phyloP scores from a whole-genome alignment of 176 grass and related monocot genomes.

The Phoenix dactylifera region DNA sequence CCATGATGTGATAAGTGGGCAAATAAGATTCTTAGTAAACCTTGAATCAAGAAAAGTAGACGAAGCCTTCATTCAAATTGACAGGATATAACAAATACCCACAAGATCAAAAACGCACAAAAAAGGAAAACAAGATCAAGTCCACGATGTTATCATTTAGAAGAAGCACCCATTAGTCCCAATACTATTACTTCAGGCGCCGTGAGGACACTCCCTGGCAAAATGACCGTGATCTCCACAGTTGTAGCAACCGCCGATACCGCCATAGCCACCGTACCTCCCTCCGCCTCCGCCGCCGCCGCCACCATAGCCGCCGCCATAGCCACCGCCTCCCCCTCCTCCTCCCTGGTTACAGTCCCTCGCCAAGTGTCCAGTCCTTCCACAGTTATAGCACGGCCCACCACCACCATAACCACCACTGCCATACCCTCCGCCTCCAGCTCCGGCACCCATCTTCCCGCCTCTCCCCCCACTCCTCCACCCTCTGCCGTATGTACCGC shows the following conservation, averaged over 20 bases:
- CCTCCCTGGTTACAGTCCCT: slow-evolving; percentile 24
- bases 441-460: no score
- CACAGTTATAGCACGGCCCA: slow-evolving; percentile 24
- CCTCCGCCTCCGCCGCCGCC: no score
- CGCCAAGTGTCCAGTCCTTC: slow-evolving; percentile 17
- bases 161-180: no score
- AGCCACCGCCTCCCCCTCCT: slow-evolving; percentile 1
- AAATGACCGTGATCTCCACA: slow-evolving; percentile 30
- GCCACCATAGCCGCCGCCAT: background rate
- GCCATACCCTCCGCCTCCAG: background rate
- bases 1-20: no score
- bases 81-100: no score
- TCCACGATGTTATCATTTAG: no score
- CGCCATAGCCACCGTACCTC: background rate
- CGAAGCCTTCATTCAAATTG: no score
- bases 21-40: no score
- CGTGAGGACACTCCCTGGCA: slow-evolving; percentile 25
- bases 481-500: background rate
- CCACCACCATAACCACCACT: background rate
- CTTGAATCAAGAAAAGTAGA: no score
- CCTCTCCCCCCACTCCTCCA: no score
- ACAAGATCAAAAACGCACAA: no score
- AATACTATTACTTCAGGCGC: background rate
- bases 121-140: no score
- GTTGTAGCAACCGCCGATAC: slow-evolving; percentile 16